Evolutionary conservation across 225 moss, liverwort and hornwort genomes (phyloP).

Genomic region (Sphagnum tenellum): DNA sequence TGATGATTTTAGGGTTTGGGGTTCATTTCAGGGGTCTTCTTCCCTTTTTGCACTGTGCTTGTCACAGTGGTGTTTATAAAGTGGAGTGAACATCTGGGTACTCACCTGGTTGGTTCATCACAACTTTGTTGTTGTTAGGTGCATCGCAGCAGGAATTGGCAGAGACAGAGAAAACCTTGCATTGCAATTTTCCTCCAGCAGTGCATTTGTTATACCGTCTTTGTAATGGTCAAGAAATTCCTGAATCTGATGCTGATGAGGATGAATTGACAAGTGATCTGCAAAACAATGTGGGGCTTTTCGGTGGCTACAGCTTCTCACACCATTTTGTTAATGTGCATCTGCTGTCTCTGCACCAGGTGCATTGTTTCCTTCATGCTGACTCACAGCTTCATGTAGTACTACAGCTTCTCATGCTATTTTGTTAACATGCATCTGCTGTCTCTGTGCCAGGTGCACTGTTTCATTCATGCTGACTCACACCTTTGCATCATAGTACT

Average conservation of each 20-base stretch:
- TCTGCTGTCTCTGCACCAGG: conserved; percentile 57
- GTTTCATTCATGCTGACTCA: too few species aligned
- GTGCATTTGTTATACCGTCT: conserved; percentile 64
- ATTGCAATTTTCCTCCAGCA: conserved; percentile 56
- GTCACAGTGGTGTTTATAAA: neutral
- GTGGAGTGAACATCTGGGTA: too few species aligned
- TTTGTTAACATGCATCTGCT: too few species aligned
- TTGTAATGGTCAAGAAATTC: conserved; percentile 67
- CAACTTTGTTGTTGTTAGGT: conserved; percentile 18
- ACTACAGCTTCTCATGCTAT: too few species aligned
- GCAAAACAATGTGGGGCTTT: conserved; percentile 37
- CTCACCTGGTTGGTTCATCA: neutral
- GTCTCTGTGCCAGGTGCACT: too few species aligned
- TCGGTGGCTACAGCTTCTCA: conserved; percentile 48
- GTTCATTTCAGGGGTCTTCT: neutral
- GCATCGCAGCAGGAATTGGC: conserved; percentile 50
- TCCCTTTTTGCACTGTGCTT: neutral
- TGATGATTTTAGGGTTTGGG: conserved; percentile 6
- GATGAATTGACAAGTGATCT: conserved; percentile 15
- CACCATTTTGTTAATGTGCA: conserved; percentile 70
- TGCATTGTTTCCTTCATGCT: neutral
- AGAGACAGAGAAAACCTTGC: conserved; percentile 51
- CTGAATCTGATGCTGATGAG: conserved; percentile 3
- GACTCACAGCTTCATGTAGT: too few species aligned
- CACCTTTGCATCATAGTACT: too few species aligned